Base-by-base conservation (phyloP, 495 filamentous ascomycete genomes). In the Podospora conica region DNA sequence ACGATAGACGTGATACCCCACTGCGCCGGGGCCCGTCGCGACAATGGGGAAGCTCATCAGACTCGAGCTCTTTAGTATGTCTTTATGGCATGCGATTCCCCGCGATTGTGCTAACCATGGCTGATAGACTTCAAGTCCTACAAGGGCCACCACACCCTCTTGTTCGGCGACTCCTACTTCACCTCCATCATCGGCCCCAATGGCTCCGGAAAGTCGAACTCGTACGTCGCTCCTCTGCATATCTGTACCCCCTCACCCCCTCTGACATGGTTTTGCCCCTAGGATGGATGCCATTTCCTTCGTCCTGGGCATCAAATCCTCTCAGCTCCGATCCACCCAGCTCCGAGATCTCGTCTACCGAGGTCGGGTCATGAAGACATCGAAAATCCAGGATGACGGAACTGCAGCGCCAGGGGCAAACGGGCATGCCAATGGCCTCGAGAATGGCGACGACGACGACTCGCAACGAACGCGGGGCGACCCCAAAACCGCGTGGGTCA, bases 241-340 rank as follows among this genome's bases (percentile, higher is more conserved):
- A 21, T 57, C 12, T 25, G 55, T 61, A 11, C 53, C n/a, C 9
- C 8, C 11, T 29, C 6, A 18, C 18, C 25, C 15, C 22, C 1
- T 20, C 55, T 70, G 21, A 67, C 58, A 48, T 5, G 57, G 28
- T 48, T 33, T 20, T 25, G 28, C 56, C 28, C 53, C 27, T 68
- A 96, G 93, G 65, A 99, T 99, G 95, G 95, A 99, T 77, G 95
- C 95, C 69, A 99, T 99, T 68, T 99, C 95, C 58, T 99, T 99
- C 79, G 96, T 98, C 58, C 84, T 99, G 66, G 95, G 95, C 67
- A 98, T 99, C 75, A 98, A 98, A 74, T 98, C 95, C 1, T 96
- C 94, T 11, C 93, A 97, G 76, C 83, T 99, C 25, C 92, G 95
- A 75, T 98, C 96, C 0, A 86, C 91, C n/a, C 92, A 98, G 67